These are phyloP conservation scores for Lepidium sativum DNA, from an alignment of 345 rosid species.

Conservation along the genomic window DNA sequence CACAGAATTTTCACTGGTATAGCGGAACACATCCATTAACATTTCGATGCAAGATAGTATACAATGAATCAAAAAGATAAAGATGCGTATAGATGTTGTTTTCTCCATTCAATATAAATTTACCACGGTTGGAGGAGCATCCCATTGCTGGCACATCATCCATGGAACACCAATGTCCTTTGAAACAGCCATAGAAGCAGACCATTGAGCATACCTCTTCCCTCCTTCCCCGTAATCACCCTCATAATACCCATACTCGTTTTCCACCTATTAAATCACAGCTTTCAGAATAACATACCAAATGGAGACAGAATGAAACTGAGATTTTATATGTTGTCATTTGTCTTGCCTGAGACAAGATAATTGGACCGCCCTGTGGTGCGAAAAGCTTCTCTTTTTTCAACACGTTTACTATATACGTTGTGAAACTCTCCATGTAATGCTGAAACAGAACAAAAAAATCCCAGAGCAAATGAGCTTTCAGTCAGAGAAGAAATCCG, in stretches of 20 bases:
- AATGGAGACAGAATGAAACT: neutral
- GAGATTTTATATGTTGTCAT: neutral
- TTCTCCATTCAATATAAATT: constrained; percentile 1
- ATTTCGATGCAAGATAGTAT: neutral
- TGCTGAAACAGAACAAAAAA: constrained; percentile 34
- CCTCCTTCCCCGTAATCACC: constrained; percentile 60
- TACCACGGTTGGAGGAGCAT: constrained; percentile 78
- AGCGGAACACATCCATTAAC: neutral
- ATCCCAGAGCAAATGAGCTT: constrained; percentile 4
- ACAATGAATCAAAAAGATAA: neutral
- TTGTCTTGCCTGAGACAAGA: constrained; percentile 73
- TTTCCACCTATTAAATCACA: constrained; percentile 58
- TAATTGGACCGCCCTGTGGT: constrained; percentile 95
- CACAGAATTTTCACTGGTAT: neutral
- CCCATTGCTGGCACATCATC: constrained; percentile 87
- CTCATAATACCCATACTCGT: constrained; percentile 76
- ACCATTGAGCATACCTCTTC: constrained; percentile 68
- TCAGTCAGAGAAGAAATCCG: neutral
- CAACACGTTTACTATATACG: constrained; percentile 67
- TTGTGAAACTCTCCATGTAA: constrained; percentile 76
- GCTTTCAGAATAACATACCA: neutral
- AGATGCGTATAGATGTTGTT: neutral
- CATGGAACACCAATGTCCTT: constrained; percentile 86
- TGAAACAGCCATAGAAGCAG: constrained; percentile 88
- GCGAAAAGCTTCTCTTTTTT: constrained; percentile 86